Conservation (phyloP, 2,329 filamentous ascomycete species). For the Cladosporium sp. region DNA sequence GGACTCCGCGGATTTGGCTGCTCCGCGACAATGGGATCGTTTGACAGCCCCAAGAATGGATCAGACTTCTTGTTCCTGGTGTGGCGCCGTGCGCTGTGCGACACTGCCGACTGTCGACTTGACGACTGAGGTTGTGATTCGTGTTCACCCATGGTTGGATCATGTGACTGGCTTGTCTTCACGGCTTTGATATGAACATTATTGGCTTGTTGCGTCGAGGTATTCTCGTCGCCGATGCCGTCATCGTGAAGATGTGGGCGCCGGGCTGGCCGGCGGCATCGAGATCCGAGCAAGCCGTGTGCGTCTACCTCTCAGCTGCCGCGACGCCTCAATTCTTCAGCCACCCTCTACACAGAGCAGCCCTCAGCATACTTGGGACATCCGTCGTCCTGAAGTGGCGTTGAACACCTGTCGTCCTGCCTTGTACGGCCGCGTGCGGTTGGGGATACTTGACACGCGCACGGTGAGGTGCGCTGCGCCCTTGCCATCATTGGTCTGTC, state of each 20-base stretch:
- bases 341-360: background rate
- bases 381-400: background rate
- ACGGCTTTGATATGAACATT: background rate
- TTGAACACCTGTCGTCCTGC: background rate
- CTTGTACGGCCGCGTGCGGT: background rate
- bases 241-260: slow-evolving; percentile 4
- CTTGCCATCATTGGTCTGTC: slow-evolving; percentile 1
- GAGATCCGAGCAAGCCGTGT: slow-evolving; percentile 5
- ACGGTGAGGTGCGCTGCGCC: background rate
- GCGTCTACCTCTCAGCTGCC: background rate
- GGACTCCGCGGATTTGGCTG: slow-evolving; percentile 20
- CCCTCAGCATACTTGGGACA: background rate
- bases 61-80: slow-evolving; percentile 25
- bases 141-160: background rate
- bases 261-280: slow-evolving; percentile 5
- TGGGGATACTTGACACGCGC: slow-evolving; percentile 5
- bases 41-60: slow-evolving; percentile 27
- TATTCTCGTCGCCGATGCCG: background rate
- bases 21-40: slow-evolving; percentile 22
- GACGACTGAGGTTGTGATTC: background rate
- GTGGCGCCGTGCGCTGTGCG: slow-evolving; percentile 10
- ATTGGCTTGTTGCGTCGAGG: too few relatives aligned
- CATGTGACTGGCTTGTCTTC: background rate
- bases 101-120: background rate
- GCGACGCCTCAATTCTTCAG: background rate